Conservation (phyloP, 139 green algal genomes). For the Tetradesmus obliquus region DNA sequence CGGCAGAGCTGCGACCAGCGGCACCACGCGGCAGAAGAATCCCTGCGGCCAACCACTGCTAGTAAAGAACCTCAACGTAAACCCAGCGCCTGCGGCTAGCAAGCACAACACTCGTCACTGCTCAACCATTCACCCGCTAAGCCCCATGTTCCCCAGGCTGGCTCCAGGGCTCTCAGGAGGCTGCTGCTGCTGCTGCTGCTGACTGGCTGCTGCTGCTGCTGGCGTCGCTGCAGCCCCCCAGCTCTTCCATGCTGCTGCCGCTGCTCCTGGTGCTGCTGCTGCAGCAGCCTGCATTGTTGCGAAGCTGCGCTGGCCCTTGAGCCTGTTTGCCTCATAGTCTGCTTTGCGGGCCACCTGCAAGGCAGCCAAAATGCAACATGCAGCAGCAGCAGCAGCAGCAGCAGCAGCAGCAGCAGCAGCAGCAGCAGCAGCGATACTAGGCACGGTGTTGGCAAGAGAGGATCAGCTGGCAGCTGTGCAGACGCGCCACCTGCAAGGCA, state of each 20-base stretch:
- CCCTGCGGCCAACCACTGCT: no score
- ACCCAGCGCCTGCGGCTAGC: no score
- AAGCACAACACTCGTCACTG: neutral
- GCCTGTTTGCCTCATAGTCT: conserved; percentile 11
- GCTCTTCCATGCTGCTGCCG: neutral
- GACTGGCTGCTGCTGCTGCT: conserved; percentile 9
- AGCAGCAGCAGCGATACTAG: no score
- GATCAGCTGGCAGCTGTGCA: no score
- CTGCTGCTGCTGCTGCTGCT: neutral
- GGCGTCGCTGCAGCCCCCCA: neutral
- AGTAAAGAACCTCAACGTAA: no score
- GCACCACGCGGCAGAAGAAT: no score
- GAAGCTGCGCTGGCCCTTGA: conserved; percentile 8
- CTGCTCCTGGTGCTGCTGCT: neutral
- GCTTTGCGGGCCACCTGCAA: conserved; percentile 26
- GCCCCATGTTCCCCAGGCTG: conserved; percentile 16
- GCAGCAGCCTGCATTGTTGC: neutral
- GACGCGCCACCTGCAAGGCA: no score
- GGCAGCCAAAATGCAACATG: neutral
- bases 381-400: neutral
- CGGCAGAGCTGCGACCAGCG: no score
- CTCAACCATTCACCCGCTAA: neutral
- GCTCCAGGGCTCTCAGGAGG: no score
- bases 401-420: no score
- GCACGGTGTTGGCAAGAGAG: no score